phyloP scores from a whole-genome alignment of 2,329 filamentous ascomycete genomes.

The Trichoderma oligosporum region DNA sequence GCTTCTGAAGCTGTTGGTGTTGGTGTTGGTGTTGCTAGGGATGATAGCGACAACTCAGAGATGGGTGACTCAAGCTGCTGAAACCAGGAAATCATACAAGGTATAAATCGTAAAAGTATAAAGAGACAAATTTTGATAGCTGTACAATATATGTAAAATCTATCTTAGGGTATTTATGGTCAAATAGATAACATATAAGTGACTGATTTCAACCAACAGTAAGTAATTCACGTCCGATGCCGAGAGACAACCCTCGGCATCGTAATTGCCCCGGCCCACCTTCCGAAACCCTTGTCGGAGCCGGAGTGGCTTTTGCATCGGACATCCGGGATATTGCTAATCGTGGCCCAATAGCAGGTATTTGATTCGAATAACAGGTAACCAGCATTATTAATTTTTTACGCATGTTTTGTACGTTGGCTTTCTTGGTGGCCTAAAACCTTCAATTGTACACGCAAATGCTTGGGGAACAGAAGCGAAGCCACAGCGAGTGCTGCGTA shows the following conservation, averaged over 20 bases:
- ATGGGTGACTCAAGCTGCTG: neutral
- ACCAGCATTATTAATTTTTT: neutral
- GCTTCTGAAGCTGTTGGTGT: neutral
- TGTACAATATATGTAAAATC: neutral
- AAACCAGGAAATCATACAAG: neutral
- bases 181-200: neutral
- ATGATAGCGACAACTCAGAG: neutral
- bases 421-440: too few species aligned
- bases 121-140: too few species aligned
- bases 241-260: neutral
- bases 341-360: too few species aligned
- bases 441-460: too few species aligned
- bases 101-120: neutral
- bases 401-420: too few species aligned
- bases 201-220: neutral
- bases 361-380: too few species aligned
- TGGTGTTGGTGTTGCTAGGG: neutral
- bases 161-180: neutral
- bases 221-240: neutral
- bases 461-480: neutral
- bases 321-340: too few species aligned
- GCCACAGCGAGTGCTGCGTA: neutral
- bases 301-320: neutral
- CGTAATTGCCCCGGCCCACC: conserved; percentile 9
- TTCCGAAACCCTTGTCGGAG: neutral